Evolutionary conservation across 768 basidiomycete genomes (phyloP), one percentile per base, ranked within the genome.

Genomic region (Inosperma sp.): DNA sequence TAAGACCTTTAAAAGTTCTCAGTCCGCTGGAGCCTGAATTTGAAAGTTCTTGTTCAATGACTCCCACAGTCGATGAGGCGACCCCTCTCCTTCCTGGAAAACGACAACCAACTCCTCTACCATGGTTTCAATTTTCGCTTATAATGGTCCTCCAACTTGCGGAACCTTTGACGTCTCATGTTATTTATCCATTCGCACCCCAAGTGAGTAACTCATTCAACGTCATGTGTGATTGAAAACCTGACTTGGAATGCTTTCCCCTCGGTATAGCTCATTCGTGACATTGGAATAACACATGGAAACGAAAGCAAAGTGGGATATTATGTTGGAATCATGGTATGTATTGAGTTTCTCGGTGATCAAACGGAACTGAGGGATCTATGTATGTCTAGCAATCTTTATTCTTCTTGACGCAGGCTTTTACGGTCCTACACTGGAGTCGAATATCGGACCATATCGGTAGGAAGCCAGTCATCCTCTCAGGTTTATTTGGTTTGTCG

Each of bases 401-500:
- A 12, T 88, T 87, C 66, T 89, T 83, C 54, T 69, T 83, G 7
- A 82, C 84, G 0, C 83, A 88, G 66, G 85, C 85, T 0, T 62
- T 80, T 41, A 85, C 83, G 1, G 81, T 87, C 23, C 65, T 88
- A 8, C 79, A 85, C 56, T 89, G 86, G 85, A 82, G 83, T 60
- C 77, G 83, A 13, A 48, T 80, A 12, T 88, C 86, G 7, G 87
- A 89, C 51, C 70, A 72, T 35, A 66, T 88, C 25, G 88, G 88
- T 16, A 80, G 88, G 22, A 86, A 82, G 54, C 87, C 88, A 0
- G 79, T 89, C 21, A 77, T 88, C 49, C 68, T 88, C 47, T 72
- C 63, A 0, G 87, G 87, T 2, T 66, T 88, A 1, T 64, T 77
- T 27, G 87, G 86, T 4, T 59, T 87, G 8, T 79, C 81, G 0